Conservation (phyloP, 2,329 filamentous ascomycete genomes). For the Hypomyces rosellus region DNA sequence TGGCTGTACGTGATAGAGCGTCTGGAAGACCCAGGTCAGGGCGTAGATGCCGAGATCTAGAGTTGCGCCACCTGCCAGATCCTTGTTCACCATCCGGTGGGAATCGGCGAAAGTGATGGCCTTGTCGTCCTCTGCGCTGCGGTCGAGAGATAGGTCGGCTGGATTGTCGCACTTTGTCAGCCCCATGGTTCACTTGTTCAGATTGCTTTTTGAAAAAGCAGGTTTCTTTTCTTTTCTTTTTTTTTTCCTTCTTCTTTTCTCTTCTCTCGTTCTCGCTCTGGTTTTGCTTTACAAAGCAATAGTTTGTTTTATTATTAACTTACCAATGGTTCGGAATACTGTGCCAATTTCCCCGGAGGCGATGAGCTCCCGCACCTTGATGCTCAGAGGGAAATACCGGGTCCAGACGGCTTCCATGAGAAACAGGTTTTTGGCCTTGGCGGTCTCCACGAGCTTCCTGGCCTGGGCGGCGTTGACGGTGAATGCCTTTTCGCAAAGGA, state of each 20-base stretch:
- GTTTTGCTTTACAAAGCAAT: background rate
- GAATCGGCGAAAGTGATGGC: constrained; percentile 51
- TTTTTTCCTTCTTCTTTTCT: too few species aligned
- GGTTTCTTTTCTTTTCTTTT: too few species aligned
- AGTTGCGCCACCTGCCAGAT: constrained; percentile 75
- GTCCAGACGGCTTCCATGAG: constrained; percentile 90
- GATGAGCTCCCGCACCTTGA: constrained; percentile 64
- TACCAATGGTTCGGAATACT: constrained; percentile 54
- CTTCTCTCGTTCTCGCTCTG: too few species aligned
- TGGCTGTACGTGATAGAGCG: constrained; percentile 73
- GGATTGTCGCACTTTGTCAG: background rate
- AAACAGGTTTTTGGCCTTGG: constrained; percentile 65
- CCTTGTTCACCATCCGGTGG: constrained; percentile 74
- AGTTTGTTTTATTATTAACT: constrained; percentile 15
- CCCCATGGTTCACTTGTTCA: background rate
- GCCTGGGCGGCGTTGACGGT: constrained; percentile 77
- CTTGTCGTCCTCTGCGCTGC: constrained; percentile 41
- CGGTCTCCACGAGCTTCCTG: constrained; percentile 63
- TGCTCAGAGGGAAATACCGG: constrained; percentile 76
- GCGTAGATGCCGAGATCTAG: constrained; percentile 86
- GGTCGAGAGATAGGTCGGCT: constrained; percentile 57
- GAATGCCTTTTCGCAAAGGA: constrained; percentile 86
- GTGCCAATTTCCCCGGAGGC: constrained; percentile 49
- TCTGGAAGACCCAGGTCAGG: constrained; percentile 86
- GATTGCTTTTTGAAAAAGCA: too few species aligned